Evolutionary conservation across 192 early-diverging fungal species (phyloP), one percentile per base, ranked within the genome.

Genomic region (Coemansia sp.): DNA sequence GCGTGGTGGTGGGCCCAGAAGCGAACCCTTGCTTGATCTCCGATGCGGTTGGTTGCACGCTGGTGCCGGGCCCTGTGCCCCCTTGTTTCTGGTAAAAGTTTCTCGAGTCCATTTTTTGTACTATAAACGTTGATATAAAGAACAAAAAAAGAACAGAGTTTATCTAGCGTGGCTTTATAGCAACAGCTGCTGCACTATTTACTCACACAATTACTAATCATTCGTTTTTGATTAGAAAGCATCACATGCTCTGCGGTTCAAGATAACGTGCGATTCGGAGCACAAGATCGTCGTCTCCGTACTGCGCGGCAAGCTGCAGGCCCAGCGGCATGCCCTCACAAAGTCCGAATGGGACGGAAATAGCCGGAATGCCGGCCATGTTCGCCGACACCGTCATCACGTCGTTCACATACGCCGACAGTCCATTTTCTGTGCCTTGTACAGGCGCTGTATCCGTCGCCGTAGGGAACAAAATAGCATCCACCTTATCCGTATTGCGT

Each of bases 361-460:
- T 83, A 0, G 90, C 87, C 17, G 90, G 90, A 12, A 89, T 69
- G 31, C 95, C 95, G 0, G 93, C 94, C 60, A 97, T 75, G 59
- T 88, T 92, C 5, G 90, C 90, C 14, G 95, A 90, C 1, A 96
- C 87, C 5, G 94, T 96, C 83, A 95, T 85, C 14, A 94, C 88
- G 81, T 97, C 95, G 65, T 92, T 90, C 38, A 91, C 75, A 59
- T 90, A 96, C n/a, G 71, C 80, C 28, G 85, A 87, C 81, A 6
- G 37, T 4, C 38, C 11, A 7, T 63, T 31, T 21, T 8, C 17
- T 4, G 14, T 4, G 20, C 12, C 15, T 26, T 63, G 51, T 7
- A 12, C 52, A 5, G 91, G 92, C n/a, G 94, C 92, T 0, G 86
- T 74, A n/a, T 84, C 83, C 8, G 87, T 85, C 0, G 91, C 73